Evolutionary conservation across 495 filamentous ascomycete species (phyloP).

Genomic region (Penicillium bovifimosum): DNA sequence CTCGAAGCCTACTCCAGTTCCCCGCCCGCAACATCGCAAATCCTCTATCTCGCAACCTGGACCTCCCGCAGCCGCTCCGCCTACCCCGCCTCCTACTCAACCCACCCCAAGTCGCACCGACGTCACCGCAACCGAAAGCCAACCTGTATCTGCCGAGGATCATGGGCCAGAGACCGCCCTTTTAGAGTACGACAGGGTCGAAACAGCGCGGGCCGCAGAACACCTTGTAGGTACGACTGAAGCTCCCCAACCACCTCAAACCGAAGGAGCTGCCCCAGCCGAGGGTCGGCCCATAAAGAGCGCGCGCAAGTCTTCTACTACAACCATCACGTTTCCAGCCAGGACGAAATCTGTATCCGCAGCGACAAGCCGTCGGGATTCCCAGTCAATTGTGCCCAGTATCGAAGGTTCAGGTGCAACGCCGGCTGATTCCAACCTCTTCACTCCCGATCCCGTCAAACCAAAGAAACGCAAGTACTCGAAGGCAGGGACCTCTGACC

Average conservation of each 20-base stretch:
- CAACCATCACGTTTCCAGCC: not conserved
- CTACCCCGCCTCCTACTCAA: slow-evolving; percentile 1
- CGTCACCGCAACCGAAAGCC: not conserved
- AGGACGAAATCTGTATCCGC: not conserved
- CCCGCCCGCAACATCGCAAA: not conserved
- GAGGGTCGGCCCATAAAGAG: slow-evolving; percentile 11
- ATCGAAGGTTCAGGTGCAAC: slow-evolving; percentile 11
- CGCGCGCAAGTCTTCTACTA: slow-evolving; percentile 14
- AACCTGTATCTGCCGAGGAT: not conserved
- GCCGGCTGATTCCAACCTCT: slow-evolving; percentile 7
- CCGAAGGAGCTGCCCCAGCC: not conserved
- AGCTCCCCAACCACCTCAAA: not conserved
- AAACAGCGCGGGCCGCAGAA: slow-evolving; percentile 2
- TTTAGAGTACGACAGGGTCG: not conserved
- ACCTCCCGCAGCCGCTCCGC: not conserved
- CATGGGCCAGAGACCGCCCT: slow-evolving; percentile 1
- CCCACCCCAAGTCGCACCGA: not conserved
- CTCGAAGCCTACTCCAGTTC: not conserved
- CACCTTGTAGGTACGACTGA: not conserved
- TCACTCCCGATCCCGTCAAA: slow-evolving; percentile 16
- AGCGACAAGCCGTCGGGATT: slow-evolving; percentile 7
- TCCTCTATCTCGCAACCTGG: slow-evolving; percentile 2
- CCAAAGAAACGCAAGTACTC: slow-evolving; percentile 27
- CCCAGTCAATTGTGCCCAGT: slow-evolving; percentile 7
- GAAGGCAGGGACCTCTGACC: slow-evolving; percentile 19